Conservation (phyloP, 2,329 filamentous ascomycete genomes). For the Fusarium devonianum region DNA sequence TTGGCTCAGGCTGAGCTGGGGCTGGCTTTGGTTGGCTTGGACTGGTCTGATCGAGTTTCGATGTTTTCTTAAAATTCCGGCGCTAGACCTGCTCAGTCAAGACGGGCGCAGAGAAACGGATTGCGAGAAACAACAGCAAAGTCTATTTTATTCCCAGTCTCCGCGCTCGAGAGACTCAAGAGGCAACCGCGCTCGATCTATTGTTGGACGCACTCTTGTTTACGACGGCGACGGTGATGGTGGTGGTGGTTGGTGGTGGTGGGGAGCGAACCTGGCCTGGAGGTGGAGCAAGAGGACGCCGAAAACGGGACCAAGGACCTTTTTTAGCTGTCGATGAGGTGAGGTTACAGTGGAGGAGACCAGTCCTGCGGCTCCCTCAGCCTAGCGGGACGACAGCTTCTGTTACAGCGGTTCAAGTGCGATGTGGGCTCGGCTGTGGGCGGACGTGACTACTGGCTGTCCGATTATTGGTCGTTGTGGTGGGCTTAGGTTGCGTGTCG, state of each 20-base stretch:
- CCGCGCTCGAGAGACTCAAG: constrained; percentile 6
- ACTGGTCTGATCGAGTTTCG: neutral
- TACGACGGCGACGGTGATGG: constrained; percentile 30
- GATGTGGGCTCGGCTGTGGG: too few relatives aligned
- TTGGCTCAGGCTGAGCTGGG: constrained; percentile 27
- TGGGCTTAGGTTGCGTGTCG: too few relatives aligned
- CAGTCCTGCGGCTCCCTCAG: constrained; percentile 13
- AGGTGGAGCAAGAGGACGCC: constrained; percentile 17
- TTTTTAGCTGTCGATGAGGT: constrained; percentile 35
- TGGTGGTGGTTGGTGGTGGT: constrained; percentile 30
- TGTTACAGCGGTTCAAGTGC: too few relatives aligned
- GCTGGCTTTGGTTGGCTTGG: constrained; percentile 18
- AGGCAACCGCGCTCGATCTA: constrained; percentile 29
- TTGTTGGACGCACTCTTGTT: constrained; percentile 32
- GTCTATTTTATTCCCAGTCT: too few relatives aligned
- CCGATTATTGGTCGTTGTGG: too few relatives aligned
- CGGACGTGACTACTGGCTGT: too few relatives aligned
- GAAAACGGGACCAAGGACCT: constrained; percentile 23
- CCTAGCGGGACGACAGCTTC: neutral
- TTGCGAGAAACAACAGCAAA: too few relatives aligned
- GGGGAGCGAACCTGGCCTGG: too few relatives aligned
- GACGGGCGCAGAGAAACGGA: too few relatives aligned
- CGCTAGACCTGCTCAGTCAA: neutral
- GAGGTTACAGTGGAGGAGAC: constrained; percentile 23
- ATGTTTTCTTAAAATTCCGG: neutral